Evolutionary conservation across 768 basidiomycete genomes (phyloP).

Genomic region (Suillus bovinus): DNA sequence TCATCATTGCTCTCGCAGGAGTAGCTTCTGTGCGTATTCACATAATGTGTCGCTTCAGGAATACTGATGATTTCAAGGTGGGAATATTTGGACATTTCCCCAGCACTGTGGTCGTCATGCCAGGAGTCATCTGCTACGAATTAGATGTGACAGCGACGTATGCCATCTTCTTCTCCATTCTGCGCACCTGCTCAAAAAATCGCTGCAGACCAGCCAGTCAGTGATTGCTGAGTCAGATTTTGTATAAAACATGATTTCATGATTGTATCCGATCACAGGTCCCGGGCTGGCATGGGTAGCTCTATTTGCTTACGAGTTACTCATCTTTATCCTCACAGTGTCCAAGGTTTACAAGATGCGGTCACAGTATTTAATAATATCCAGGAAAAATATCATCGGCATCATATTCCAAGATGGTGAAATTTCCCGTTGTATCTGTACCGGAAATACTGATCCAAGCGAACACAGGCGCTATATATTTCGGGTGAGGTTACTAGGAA

Average conservation of each 20-base stretch:
- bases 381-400: conserved; percentile 36
- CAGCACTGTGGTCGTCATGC: background rate
- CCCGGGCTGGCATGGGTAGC: conserved; percentile 48
- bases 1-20: conserved; percentile 31
- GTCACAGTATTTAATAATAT: conserved; percentile 17
- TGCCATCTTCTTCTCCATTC: background rate
- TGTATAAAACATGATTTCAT: background rate
- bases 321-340: conserved; percentile 50
- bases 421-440: conserved; percentile 16
- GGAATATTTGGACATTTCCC: background rate
- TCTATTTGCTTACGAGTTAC: conserved; percentile 48
- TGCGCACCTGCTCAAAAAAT: background rate
- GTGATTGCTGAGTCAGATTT: background rate
- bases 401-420: conserved; percentile 52
- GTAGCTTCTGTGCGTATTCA: conserved; percentile 38
- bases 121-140: background rate
- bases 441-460: background rate
- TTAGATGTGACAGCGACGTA: background rate
- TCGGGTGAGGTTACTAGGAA: conserved; percentile 40
- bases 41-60: background rate
- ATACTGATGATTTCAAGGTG: background rate
- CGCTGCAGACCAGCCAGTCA: background rate
- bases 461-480: conserved; percentile 51
- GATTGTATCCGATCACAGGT: conserved; percentile 16
- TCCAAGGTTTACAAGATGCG: conserved; percentile 41